Base-by-base conservation (phyloP, 2,329 filamentous ascomycete species). In the Seiridium cupressi region DNA sequence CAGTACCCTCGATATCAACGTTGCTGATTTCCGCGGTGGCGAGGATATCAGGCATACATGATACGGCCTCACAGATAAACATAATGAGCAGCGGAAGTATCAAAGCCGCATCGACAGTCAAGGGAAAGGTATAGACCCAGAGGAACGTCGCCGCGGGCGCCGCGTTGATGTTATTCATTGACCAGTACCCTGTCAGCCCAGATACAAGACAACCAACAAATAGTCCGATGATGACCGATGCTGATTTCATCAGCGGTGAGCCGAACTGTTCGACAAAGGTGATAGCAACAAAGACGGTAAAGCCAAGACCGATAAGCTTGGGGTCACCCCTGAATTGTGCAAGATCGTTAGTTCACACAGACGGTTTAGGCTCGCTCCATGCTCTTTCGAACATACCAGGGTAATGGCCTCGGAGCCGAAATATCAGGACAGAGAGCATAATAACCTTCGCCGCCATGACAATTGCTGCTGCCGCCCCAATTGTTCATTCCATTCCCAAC, bases 211-310 rank as follows among this genome's bases (percentile, higher is more conserved):
- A 90, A 44, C 88, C 87, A 10, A 88, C 81, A 4, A 89, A 78
- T 2, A 89, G 77, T 32, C 87, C 87, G 53, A 89, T 73, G 35
- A 90, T 83, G 31, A 90, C 86, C 11, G 85, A 82, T 48, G 85
- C 87, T 34, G 84, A 87, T 70, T 89, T 89, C 85, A 90, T 89
- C 69, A 90, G 88, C 0, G 88, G 88, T 4, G 83, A 83, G 3
- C 88, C 88, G 67, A 89, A 89, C n/a, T 86, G 81, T 68, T 90
- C 88, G 66, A 85, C 87, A 35, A 90, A 65, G 65, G 90, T 86
- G 65, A 90, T 89, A 2, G 85, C 87, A 34, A 88, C 72, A 68
- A 89, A 90, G 59, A 90, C 87, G 36, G 83, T 78, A 73, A 90
- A 90, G 0, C 88, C 88, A 0, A 90, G 80, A 0, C 87, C 87